Evolutionary conservation across 1,284 basidiomycete species (phyloP).

Genomic region (Amylostereum chailletii): DNA sequence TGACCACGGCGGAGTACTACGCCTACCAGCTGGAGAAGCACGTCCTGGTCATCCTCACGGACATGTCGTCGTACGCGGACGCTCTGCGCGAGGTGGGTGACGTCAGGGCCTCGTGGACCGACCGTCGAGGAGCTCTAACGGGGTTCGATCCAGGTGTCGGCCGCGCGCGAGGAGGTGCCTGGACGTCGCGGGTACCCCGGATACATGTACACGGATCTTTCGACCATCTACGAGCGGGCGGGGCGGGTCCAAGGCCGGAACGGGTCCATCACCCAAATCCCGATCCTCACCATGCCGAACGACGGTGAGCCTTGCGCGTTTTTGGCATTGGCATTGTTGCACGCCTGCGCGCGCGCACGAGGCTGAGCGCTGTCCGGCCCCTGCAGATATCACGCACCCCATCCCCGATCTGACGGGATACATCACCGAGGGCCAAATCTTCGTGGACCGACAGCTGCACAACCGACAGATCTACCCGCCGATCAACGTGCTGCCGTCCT

Average conservation of each 20-base stretch:
- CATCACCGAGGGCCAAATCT: constrained; percentile 99
- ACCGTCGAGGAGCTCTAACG: not conserved
- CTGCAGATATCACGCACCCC: constrained; percentile 95
- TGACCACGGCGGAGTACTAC: constrained; percentile 99
- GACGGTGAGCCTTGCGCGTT: constrained; percentile 58
- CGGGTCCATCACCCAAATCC: constrained; percentile 99
- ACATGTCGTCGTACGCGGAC: constrained; percentile 99
- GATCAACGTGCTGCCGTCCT: constrained; percentile 95
- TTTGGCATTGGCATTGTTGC: constrained; percentile 7
- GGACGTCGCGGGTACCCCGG: constrained; percentile 99
- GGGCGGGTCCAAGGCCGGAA: constrained; percentile 97
- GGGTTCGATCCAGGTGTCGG: constrained; percentile 56
- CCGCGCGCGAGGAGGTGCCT: constrained; percentile 98
- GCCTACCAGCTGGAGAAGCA: constrained; percentile 99
- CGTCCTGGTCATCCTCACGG: constrained; percentile 97
- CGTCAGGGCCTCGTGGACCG: constrained; percentile 6
- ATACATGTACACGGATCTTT: constrained; percentile 99
- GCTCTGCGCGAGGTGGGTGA: constrained; percentile 81
- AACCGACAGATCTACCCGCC: constrained; percentile 98
- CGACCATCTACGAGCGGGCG: constrained; percentile 98
- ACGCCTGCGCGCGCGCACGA: constrained; percentile 7
- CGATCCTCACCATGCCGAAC: constrained; percentile 99
- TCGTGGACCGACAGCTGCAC: constrained; percentile 91
- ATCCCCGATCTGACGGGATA: constrained; percentile 99
- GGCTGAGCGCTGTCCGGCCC: constrained; percentile 7